These are phyloP conservation scores for Rhizopus stolonifer DNA, from an alignment of 371 early-diverging fungal genomes.

Conservation along the genomic window DNA sequence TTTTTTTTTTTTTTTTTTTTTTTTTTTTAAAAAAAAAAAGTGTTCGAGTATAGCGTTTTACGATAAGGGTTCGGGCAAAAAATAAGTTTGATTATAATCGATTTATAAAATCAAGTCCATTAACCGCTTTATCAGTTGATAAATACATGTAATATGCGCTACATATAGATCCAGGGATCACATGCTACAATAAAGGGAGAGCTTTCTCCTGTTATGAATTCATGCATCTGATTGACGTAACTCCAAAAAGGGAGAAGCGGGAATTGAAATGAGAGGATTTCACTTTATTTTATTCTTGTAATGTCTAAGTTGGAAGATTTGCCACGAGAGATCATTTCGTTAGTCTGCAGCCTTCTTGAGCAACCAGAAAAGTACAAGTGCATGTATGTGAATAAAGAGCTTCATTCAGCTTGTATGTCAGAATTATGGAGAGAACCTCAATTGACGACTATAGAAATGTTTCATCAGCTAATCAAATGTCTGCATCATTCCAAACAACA, in stretches of 20 bases:
- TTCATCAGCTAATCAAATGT: conserved; percentile 21
- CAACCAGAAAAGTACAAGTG: conserved; percentile 25
- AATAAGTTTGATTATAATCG: too few species aligned
- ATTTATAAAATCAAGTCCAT: too few species aligned
- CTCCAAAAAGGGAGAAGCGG: too few species aligned
- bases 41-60: too few species aligned
- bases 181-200: too few species aligned
- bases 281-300: not conserved
- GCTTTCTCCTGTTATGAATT: not conserved
- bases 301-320: conserved; percentile 22
- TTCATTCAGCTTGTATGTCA: conserved; percentile 23
- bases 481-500: conserved; percentile 15
- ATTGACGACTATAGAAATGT: not conserved
- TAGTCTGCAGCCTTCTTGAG: conserved; percentile 23
- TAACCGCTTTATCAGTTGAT: too few species aligned
- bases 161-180: too few species aligned
- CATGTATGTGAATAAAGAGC: conserved; percentile 22
- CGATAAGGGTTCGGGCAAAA: too few species aligned
- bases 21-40: too few species aligned
- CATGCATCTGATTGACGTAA: not conserved
- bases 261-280: not conserved
- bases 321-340: conserved; percentile 23
- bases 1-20: too few species aligned
- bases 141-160: too few species aligned
- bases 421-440: conserved; percentile 29